phyloP scores from a whole-genome alignment of 2,329 filamentous ascomycete species.

The Dryadomyces quercivorus region DNA sequence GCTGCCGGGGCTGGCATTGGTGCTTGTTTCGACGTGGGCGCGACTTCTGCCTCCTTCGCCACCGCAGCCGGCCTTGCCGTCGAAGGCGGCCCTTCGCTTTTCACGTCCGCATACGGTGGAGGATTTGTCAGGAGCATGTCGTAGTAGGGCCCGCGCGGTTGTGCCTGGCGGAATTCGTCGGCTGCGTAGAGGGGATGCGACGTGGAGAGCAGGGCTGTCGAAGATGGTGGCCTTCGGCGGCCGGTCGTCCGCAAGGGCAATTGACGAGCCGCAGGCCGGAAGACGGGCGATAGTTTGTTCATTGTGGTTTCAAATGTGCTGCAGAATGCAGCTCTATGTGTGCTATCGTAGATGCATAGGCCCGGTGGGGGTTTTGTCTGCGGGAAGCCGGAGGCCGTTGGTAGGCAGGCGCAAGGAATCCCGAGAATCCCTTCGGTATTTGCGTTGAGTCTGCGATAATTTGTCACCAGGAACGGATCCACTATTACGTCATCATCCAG shows the following conservation, averaged over 20 bases:
- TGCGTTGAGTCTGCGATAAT: too few species aligned
- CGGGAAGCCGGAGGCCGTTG: too few species aligned
- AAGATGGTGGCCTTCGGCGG: neutral
- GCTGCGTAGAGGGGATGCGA: neutral
- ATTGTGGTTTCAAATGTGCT: neutral
- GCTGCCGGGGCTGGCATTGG: neutral
- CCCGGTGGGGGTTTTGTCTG: too few species aligned
- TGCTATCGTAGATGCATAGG: neutral
- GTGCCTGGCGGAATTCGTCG: constrained; percentile 23
- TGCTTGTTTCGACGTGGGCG: neutral
- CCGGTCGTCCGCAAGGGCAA: neutral
- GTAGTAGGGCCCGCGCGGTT: constrained; percentile 47
- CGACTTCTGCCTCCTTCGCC: too few species aligned
- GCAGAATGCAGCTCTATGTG: neutral
- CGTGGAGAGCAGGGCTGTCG: neutral
- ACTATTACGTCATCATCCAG: neutral
- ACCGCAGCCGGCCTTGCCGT: constrained; percentile 10
- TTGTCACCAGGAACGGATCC: too few species aligned
- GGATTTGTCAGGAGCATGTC: constrained; percentile 39
- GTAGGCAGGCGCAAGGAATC: too few species aligned
- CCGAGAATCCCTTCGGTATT: too few species aligned
- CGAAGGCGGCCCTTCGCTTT: constrained; percentile 32
- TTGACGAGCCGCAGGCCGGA: neutral
- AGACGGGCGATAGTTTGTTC: neutral
- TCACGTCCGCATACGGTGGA: constrained; percentile 25